Evolutionary conservation across 257 asterid genomes (phyloP).

Genomic region (Solanum chilense): DNA sequence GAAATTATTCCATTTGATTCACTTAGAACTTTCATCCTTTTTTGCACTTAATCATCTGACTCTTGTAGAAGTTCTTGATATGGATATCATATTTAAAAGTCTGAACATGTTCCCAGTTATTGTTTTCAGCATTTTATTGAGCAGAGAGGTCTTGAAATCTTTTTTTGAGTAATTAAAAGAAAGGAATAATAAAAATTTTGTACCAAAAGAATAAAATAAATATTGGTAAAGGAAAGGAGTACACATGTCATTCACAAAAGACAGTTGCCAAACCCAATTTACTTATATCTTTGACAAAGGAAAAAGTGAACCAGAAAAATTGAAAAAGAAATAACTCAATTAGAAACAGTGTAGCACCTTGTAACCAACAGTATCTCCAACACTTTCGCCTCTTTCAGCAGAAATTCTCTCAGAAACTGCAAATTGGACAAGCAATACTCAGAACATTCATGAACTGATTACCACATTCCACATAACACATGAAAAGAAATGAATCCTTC

Average conservation of each 20-base stretch:
- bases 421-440: conserved; percentile 1
- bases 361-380: conserved; percentile 88
- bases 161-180: background rate
- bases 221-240: background rate
- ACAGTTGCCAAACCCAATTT: background rate
- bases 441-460: background rate
- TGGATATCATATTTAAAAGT: background rate
- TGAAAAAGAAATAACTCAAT: background rate
- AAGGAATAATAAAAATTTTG: background rate
- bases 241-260: background rate
- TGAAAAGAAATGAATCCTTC: background rate
- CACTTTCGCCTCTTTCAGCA: conserved; percentile 79
- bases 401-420: conserved; percentile 97
- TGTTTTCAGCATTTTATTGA: background rate
- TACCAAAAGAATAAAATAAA: background rate
- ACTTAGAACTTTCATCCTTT: background rate
- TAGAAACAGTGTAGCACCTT: conserved; percentile 45
- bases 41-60: background rate
- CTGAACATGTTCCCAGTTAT: background rate
- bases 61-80: background rate
- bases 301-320: background rate
- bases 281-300: background rate
- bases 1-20: background rate
- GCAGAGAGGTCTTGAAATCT: background rate
- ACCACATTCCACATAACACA: background rate